A percentile compares a stretch with the other conserved stretches of the same genome.
Conservation (phyloP, 805 yeast genomes). For the Scheffersomyces lignosus region DNA sequence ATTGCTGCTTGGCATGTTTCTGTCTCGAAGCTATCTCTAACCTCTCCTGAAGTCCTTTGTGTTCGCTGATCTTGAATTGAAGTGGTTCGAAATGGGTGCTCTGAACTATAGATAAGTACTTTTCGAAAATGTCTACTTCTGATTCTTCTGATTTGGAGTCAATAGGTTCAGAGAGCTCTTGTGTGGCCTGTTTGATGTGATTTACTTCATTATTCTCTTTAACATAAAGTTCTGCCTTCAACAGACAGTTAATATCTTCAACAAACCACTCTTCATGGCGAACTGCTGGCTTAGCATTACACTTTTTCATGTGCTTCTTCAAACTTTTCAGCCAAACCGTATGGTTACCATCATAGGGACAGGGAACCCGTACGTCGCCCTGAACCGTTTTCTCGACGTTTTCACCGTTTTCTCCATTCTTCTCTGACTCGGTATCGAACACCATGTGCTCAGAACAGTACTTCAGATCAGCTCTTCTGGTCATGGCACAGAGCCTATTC, state of each 20-base stretch:
- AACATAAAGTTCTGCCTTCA: slow-evolving; percentile 5
- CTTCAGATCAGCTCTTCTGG: slow-evolving; percentile 46
- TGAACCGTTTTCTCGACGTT: slow-evolving; percentile 9
- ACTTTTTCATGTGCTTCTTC: slow-evolving; percentile 56
- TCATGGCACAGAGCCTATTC: slow-evolving; percentile 61
- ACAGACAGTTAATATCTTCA: slow-evolving; percentile 44
- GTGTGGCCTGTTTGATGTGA: no score
- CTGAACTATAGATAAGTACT: slow-evolving; percentile 18
- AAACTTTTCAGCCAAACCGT: slow-evolving; percentile 64
- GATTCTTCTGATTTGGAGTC: slow-evolving; percentile 1
- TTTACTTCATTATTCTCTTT: slow-evolving; percentile 4
- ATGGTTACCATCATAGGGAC: slow-evolving; percentile 78
- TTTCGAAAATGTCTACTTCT: slow-evolving; percentile 10
- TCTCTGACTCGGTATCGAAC: slow-evolving; percentile 11
- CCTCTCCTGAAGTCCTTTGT: slow-evolving; percentile 37
- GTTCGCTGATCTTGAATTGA: slow-evolving; percentile 15
- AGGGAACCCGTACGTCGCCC: slow-evolving; percentile 52
- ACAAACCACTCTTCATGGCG: slow-evolving; percentile 51
- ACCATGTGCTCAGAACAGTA: slow-evolving; percentile 66
- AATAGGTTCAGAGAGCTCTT: slow-evolving; percentile 10
- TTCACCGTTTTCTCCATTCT: no score
- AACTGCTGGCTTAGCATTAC: slow-evolving; percentile 48
- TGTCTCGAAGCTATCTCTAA: slow-evolving; percentile 52
- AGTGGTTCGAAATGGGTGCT: slow-evolving; percentile 16
- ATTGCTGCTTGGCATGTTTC: slow-evolving; percentile 83